Percentiles rank a stretch among this genome's conserved stretches.
Evolutionary conservation across 2,329 filamentous ascomycete genomes (phyloP).

Genomic region (Albifimbria verrucaria): DNA sequence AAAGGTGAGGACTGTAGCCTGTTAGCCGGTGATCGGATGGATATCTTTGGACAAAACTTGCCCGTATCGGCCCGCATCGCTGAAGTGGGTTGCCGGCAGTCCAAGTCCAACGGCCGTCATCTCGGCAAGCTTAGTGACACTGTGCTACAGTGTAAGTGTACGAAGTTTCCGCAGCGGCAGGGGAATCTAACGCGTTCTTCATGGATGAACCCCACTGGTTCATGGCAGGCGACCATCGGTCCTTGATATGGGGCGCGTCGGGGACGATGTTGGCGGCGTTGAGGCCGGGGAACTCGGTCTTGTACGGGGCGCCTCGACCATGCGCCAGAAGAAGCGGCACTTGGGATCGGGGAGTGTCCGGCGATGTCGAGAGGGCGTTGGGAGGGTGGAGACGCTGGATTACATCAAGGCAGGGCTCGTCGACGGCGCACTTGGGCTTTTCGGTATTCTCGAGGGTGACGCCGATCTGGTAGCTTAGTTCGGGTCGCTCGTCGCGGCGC

Average conservation of each 20-base stretch:
- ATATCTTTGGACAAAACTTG: slow-evolving; percentile 16
- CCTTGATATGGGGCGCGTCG: slow-evolving; percentile 42
- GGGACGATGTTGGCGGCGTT: slow-evolving; percentile 56
- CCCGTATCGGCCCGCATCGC: slow-evolving; percentile 54
- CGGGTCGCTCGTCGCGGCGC: slow-evolving; percentile 51
- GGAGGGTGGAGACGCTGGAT: slow-evolving; percentile 49
- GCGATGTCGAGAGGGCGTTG: slow-evolving; percentile 57
- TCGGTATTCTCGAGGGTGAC: slow-evolving; percentile 62
- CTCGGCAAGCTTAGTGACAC: slow-evolving; percentile 53
- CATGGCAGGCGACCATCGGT: slow-evolving; percentile 53
- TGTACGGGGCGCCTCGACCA: slow-evolving; percentile 53
- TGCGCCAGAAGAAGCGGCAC: slow-evolving; percentile 62
- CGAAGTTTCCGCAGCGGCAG: background rate
- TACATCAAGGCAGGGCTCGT: slow-evolving; percentile 56
- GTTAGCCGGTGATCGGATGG: background rate
- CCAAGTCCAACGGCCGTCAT: slow-evolving; percentile 58
- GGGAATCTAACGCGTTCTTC: slow-evolving; percentile 51
- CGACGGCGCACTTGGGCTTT: slow-evolving; percentile 61
- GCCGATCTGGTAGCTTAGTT: slow-evolving; percentile 58
- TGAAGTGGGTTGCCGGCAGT: slow-evolving; percentile 50
- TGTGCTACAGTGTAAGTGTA: slow-evolving; percentile 18
- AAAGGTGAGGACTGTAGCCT: slow-evolving; percentile 50
- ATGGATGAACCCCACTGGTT: slow-evolving; percentile 56
- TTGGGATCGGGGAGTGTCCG: slow-evolving; percentile 59
- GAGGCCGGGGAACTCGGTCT: slow-evolving; percentile 52